Evolutionary conservation across 768 basidiomycete genomes (phyloP), one percentile per base, ranked within the genome.

Genomic region (Kwoniella sp.): DNA sequence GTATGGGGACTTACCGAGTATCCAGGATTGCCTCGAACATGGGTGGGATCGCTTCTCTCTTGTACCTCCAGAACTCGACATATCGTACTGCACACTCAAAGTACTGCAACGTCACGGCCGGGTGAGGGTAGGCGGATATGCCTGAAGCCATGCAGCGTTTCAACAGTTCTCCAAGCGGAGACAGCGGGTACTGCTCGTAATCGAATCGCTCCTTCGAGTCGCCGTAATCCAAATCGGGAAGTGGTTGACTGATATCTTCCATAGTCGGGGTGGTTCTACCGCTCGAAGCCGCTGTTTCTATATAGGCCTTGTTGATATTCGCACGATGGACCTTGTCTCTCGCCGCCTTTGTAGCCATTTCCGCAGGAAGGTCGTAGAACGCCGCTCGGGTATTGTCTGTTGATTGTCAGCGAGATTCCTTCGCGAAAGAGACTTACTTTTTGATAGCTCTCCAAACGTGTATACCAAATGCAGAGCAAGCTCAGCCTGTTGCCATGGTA

Each of bases 61-160:
- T 88, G 25, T 93, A 88, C 80, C 91, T 93, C 87, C 97, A 98
- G 80, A 99, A 98, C 73, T 98, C 96, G 37, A 87, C 86, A 77
- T 98, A 99, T 54, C 96, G 87, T n/a, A 91, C 86, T 12, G 86
- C 86, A 4, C 91, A 90, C 81, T 99, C 96, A 69, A 97, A 97
- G 80, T 91, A 93, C 75, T 95, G 93, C 81, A 94, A 84, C 8
- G 86, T 84, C 22, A 97, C 94, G 13, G 88, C 85, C 30, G 88
- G 87, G 81, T 94, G 90, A 5, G 92, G 93, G 81, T 89, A 93
- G 3, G 85, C 83, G 15, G 88, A 87, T 59, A 97, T 87, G 34
- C 90, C 88, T 25, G 91, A 91, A 72, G 90, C 86, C 47, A 96
- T 87, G 54, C 96, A 87, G 1, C 90, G 86, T 66, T 89, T 84